These are phyloP conservation scores for Didymella pinodella DNA, from an alignment of 2,329 filamentous ascomycete genomes.

Conservation along the genomic window DNA sequence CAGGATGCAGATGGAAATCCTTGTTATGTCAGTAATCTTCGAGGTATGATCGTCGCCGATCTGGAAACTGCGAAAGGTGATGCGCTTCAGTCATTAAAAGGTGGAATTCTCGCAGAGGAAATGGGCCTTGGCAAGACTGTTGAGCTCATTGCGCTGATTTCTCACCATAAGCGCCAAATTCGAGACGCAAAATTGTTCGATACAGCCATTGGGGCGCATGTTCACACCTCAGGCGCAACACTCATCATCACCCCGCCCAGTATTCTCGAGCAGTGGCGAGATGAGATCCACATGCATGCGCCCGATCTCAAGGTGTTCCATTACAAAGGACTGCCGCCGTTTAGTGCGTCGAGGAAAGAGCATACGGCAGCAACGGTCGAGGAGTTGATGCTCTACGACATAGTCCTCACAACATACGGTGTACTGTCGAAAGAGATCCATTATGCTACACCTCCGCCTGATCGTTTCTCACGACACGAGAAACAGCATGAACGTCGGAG, in stretches of 20 bases:
- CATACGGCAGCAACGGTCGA: slow-evolving; percentile 54
- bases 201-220: slow-evolving; percentile 52
- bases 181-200: slow-evolving; percentile 44
- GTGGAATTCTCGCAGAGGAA: slow-evolving; percentile 78
- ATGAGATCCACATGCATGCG: slow-evolving; percentile 65
- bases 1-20: slow-evolving; percentile 57
- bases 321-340: slow-evolving; percentile 61
- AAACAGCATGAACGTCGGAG: slow-evolving; percentile 71
- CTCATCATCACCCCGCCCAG: slow-evolving; percentile 69
- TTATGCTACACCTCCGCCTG: slow-evolving; percentile 73
- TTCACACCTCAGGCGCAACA: slow-evolving; percentile 64
- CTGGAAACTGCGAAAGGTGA: slow-evolving; percentile 53
- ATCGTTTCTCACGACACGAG: slow-evolving; percentile 70
- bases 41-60: slow-evolving; percentile 66
- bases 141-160: slow-evolving; percentile 75
- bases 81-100: slow-evolving; percentile 53
- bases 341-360: slow-evolving; percentile 39
- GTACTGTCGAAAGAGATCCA: slow-evolving; percentile 83
- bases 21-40: slow-evolving; percentile 69
- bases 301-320: slow-evolving; percentile 63
- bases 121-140: slow-evolving; percentile 86
- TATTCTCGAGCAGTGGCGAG: slow-evolving; percentile 70
- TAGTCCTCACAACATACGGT: slow-evolving; percentile 70
- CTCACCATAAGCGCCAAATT: slow-evolving; percentile 62
- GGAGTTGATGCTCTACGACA: slow-evolving; percentile 60